Base-by-base conservation (phyloP, 2,329 filamentous ascomycete genomes). In the Fusarium praegraminearum region DNA sequence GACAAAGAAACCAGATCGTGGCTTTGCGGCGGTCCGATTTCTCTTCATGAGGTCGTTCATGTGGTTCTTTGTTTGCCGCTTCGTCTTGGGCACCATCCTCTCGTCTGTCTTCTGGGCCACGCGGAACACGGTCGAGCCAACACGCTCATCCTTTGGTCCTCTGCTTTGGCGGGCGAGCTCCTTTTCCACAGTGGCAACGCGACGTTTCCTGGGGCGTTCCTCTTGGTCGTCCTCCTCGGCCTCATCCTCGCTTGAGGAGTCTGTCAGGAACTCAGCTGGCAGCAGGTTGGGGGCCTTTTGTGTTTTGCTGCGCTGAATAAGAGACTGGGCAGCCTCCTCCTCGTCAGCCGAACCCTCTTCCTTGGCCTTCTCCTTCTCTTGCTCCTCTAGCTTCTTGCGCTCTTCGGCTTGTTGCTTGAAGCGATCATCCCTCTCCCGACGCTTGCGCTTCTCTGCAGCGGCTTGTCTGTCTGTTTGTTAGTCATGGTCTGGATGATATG, bases 81-180 rank as follows among this genome's bases (percentile, higher is more conserved):
- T 79, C 62, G 73, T 62, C 78, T 81, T 84, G 26, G 86, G 87
- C 54, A 85, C 83, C 68, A 88, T 77, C 57, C 80, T 80, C 69
- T 76, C 71, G 57, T 87, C 84, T n/a, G 75, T 77, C 71, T 80
- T 79, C 56, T 79, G 79, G 8, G 78, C 77, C 65, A 87, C 83
- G 22, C 87, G 79, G 72, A 86, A 89, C 53, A 86, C 82, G 4
- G 87, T 89, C 15, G 81, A 79, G 3, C 86, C 86, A n/a, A 87
- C 76, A 51, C 79, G 77, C 72, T 82, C 78, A 71, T 89, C 87
- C 45, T 76, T 78, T 11, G 83, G 82, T 16, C 76, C 78, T 58
- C 77, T 80, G 47, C 78, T 76, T 56, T 80, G 78, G 44, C 77
- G 77, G 13, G 79, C 74, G 32, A 85, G 65, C 30, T 71, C 74